A percentile compares a stretch with the other conserved stretches of the same genome.
Conservation (phyloP, 495 filamentous ascomycete genomes). For the Aspergillus haitiensis region DNA sequence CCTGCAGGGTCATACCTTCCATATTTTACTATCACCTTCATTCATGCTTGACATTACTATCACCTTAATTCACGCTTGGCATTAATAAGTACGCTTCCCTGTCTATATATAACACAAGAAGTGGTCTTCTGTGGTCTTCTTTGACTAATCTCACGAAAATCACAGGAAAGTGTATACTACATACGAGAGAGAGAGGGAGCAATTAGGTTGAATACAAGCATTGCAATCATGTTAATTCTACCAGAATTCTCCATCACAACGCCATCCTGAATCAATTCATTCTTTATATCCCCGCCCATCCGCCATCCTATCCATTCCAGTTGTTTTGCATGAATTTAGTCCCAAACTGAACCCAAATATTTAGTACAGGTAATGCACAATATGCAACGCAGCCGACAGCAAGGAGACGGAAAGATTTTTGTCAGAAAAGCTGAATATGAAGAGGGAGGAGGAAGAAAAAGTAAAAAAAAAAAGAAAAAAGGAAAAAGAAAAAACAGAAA, state of each 20-base stretch:
- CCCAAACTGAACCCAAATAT: constrained; percentile 31
- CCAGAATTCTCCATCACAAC: constrained; percentile 18
- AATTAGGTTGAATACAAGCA: neutral
- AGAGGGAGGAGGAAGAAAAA: constrained; percentile 20
- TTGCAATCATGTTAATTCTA: neutral
- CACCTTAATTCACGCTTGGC: too few species aligned
- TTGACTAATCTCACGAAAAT: neutral
- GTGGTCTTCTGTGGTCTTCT: too few species aligned
- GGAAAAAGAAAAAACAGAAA: constrained; percentile 11
- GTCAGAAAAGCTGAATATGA: constrained; percentile 15
- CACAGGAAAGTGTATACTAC: too few species aligned
- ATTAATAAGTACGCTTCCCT: too few species aligned
- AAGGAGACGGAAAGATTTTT: constrained; percentile 25
- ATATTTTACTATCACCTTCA: too few species aligned
- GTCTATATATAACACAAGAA: too few species aligned
- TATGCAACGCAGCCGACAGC: constrained; percentile 24
- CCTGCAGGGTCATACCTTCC: too few species aligned
- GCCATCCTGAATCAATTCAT: constrained; percentile 28
- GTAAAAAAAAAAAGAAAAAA: constrained; percentile 13
- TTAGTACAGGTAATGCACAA: constrained; percentile 33
- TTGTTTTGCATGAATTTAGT: constrained; percentile 28
- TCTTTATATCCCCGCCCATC: constrained; percentile 22
- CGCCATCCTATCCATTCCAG: constrained; percentile 24
- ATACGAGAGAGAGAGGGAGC: too few species aligned
- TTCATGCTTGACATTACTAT: too few species aligned